These are phyloP conservation scores for Aspergillus cavernicola DNA, from an alignment of 495 filamentous ascomycete genomes.

Conservation along the genomic window DNA sequence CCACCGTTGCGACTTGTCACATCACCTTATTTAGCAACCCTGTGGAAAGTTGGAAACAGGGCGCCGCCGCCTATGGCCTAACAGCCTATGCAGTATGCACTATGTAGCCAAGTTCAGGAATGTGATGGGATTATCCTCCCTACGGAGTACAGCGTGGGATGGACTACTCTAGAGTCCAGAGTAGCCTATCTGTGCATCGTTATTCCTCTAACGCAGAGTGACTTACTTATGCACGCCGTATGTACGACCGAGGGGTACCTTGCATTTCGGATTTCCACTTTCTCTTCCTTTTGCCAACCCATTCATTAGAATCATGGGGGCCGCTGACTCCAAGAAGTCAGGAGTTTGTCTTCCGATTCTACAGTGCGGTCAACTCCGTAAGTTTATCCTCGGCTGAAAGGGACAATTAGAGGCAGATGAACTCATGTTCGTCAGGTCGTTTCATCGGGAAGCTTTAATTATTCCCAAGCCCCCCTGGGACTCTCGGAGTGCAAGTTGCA, in stretches of 20 bases:
- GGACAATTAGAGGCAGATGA: conserved; percentile 6
- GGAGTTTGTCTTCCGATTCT: no score
- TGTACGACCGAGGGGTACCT: conserved; percentile 17
- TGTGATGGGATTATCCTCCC: conserved; percentile 13
- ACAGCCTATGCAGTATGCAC: no score
- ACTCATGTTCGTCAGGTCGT: conserved; percentile 7
- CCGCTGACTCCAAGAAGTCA: no score
- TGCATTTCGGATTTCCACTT: conserved; percentile 10
- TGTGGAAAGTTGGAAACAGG: conserved; percentile 12
- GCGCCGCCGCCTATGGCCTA: background rate
- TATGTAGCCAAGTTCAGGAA: background rate
- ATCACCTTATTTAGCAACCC: conserved; percentile 12
- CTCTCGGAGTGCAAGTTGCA: no score
- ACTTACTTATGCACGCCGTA: conserved; percentile 10
- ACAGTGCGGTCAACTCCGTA: no score
- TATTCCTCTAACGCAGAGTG: conserved; percentile 6
- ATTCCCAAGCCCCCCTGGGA: background rate
- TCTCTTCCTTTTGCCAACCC: background rate
- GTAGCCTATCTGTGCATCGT: no score
- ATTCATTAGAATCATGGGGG: background rate
- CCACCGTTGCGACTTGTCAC: conserved; percentile 23
- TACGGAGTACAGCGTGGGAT: conserved; percentile 10
- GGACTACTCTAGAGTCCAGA: background rate
- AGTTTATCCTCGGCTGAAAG: no score
- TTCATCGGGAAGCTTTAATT: background rate